Evolutionary conservation across 208 protist genomes (phyloP), one percentile per base, ranked within the genome.

Genomic region (Naegleria gruberi): DNA sequence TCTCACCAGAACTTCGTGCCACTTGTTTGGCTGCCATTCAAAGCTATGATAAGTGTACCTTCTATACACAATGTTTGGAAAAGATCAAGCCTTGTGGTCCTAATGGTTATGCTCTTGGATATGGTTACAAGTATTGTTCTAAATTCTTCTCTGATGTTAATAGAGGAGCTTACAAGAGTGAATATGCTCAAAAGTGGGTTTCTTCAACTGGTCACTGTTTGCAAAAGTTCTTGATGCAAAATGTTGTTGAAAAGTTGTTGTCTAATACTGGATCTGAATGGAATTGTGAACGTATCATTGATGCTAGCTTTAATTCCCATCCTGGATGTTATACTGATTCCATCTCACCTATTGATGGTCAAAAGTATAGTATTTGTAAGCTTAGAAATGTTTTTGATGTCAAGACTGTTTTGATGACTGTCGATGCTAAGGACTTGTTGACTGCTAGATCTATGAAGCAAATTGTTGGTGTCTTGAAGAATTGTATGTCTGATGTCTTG

Each of bases 11-110:
- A 19, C 30, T 65, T 10, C 15, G 30, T 30, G 51, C 51, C 51
- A 65, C 51, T 19, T 65, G 51, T 23, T 23, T 65, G 19, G 19
- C 19, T 30, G 30, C 51, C 51, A 65, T 65, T 65, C 51, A 65
- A 65, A 10, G 30, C 15, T 65, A 65, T 23, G 84, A 88, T 34
- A 88, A 40, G 34, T 88, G 84, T 12, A 40, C 23, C 34, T 88
- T 88, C 84, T 88, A 88, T 34, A n/a, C 37, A 12, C 23, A 43
- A 37, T 88, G 84, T 41, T 74, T 88, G 84, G 84, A 88, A 37
- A 88, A 88, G 84, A 43, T 41, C 10, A 65, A 42, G 51, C 47
- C 51, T 42, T 88, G 84, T 74, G 84, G 84, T 40, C 15, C n/a
- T 41, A 12, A 0, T 74, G 84, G 84, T 42, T 88, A 88, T 88